Evolutionary conservation across 2,329 filamentous ascomycete genomes (phyloP).

Genomic region (Leptographium galeiforme): DNA sequence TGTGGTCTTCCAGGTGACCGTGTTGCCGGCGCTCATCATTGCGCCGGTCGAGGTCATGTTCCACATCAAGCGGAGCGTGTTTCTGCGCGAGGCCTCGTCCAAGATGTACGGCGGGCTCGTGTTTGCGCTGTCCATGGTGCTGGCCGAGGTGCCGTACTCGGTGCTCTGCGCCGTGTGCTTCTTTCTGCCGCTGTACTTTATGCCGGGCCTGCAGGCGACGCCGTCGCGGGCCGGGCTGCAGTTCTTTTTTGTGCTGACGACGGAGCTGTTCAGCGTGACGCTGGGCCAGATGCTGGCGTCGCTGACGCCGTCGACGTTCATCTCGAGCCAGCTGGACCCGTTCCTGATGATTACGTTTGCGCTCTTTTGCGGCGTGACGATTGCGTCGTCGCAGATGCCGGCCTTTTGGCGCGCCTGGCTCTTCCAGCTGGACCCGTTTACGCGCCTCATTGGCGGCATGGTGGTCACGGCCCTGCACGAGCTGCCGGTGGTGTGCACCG

Average conservation of each 20-base stretch:
- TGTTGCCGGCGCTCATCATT: conserved; percentile 71
- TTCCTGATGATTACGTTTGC: conserved; percentile 73
- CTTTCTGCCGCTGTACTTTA: conserved; percentile 75
- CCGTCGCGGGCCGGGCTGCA: conserved; percentile 65
- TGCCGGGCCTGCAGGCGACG: conserved; percentile 56
- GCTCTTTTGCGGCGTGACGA: conserved; percentile 78
- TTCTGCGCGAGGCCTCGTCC: conserved; percentile 72
- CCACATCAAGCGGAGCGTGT: conserved; percentile 64
- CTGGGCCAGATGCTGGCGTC: conserved; percentile 65
- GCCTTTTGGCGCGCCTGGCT: conserved; percentile 69
- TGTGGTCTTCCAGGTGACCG: conserved; percentile 79
- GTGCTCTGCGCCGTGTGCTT: conserved; percentile 68
- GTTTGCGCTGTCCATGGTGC: conserved; percentile 64
- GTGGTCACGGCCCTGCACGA: conserved; percentile 64
- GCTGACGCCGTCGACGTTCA: conserved; percentile 64
- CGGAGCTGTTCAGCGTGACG: conserved; percentile 73
- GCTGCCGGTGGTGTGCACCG: conserved; percentile 45
- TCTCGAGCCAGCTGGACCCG: conserved; percentile 68
- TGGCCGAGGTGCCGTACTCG: conserved; percentile 75
- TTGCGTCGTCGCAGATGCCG: conserved; percentile 65
- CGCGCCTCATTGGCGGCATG: conserved; percentile 66
- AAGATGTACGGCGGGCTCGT: conserved; percentile 78
- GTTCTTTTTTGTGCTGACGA: conserved; percentile 73
- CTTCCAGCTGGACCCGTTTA: conserved; percentile 74
- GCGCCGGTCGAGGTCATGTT: conserved; percentile 77